Conservation (phyloP, 257 asterid genomes). For the Coffea eugenioides region DNA sequence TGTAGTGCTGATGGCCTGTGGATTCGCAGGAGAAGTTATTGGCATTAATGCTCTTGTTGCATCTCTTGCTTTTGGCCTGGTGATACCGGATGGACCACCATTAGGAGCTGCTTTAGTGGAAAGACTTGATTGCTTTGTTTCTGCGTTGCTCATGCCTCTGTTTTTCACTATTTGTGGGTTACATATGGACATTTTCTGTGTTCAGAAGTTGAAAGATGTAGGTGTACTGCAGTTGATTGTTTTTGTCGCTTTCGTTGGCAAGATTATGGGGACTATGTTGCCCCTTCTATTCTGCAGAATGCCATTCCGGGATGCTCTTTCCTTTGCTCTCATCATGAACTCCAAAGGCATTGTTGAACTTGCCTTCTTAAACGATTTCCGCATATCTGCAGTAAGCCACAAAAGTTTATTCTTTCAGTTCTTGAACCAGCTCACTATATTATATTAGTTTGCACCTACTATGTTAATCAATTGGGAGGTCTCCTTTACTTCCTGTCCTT, state of each 20-base stretch:
- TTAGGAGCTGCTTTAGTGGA: conserved; percentile 59
- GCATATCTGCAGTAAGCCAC: conserved; percentile 39
- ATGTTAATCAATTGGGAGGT: not conserved
- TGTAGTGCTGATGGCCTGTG: conserved; percentile 37
- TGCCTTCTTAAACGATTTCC: conserved; percentile 48
- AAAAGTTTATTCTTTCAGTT: not conserved
- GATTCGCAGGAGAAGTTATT: conserved; percentile 48
- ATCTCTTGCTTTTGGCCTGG: conserved; percentile 48
- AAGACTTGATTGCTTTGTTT: conserved; percentile 60
- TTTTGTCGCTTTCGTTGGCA: conserved; percentile 58
- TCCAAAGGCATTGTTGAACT: conserved; percentile 69
- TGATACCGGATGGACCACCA: conserved; percentile 69
- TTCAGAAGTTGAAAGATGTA: conserved; percentile 35
- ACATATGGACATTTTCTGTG: conserved; percentile 44
- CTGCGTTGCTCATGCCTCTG: conserved; percentile 51
- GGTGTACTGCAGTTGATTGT: conserved; percentile 55
- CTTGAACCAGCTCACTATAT: not conserved
- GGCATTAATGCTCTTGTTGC: conserved; percentile 55
- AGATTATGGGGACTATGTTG: conserved; percentile 51
- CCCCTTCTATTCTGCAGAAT: conserved; percentile 56
- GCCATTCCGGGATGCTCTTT: conserved; percentile 63
- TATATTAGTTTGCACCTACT: not conserved
- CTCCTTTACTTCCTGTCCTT: not conserved
- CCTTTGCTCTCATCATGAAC: conserved; percentile 74
- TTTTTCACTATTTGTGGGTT: conserved; percentile 56